A percentile compares a stretch with the other conserved stretches of the same genome.
These are phyloP conservation scores for Zizania palustris DNA, from an alignment of 202 grass and related monocot genomes.

Conservation along the genomic window DNA sequence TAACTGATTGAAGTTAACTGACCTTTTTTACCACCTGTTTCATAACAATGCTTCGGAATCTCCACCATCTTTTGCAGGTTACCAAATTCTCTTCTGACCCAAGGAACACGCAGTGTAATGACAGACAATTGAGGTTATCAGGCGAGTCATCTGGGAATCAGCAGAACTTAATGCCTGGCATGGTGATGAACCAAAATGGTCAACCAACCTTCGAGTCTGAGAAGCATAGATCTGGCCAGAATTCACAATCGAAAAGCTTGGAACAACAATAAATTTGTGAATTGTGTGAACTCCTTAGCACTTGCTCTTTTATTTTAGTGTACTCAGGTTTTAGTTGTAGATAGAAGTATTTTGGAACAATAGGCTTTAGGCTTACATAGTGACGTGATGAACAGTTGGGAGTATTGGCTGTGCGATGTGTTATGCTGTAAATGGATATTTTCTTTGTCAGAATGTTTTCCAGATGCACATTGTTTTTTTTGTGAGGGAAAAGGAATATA, in stretches of 20 bases:
- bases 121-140: constrained; percentile 29
- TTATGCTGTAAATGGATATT: constrained; percentile 47
- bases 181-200: constrained; percentile 30
- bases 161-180: constrained; percentile 14
- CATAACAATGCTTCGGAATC: constrained; percentile 24
- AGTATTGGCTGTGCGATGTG: background rate
- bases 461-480: background rate
- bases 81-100: constrained; percentile 30
- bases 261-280: constrained; percentile 34
- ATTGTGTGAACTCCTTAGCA: constrained; percentile 2
- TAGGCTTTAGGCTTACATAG: background rate
- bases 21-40: constrained; percentile 20
- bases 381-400: background rate
- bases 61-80: constrained; percentile 35
- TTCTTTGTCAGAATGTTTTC: background rate
- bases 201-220: constrained; percentile 21
- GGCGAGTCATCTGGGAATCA: constrained; percentile 13
- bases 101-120: constrained; percentile 32
- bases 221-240: constrained; percentile 23
- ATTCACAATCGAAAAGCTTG: constrained; percentile 34
- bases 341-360: constrained; percentile 41
- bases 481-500: too few species aligned
- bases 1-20: background rate
- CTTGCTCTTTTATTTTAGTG: background rate
- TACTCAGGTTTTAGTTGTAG: constrained; percentile 38